Evolutionary conservation across 2,329 filamentous ascomycete genomes (phyloP).

Genomic region (Ophiostoma triangulosporum): DNA sequence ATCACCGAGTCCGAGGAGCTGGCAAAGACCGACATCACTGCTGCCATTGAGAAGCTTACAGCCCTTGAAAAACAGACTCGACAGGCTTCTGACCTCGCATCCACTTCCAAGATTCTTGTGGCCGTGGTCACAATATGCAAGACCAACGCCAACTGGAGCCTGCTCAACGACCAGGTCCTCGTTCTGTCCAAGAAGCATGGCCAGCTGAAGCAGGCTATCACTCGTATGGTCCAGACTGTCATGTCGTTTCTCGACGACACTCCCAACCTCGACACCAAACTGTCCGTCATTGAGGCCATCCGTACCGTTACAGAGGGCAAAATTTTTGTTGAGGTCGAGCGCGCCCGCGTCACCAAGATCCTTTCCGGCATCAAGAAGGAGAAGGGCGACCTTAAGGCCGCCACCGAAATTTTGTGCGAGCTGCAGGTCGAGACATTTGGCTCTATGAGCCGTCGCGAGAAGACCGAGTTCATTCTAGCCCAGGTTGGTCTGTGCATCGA

Average conservation of each 20-base stretch:
- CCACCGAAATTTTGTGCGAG: conserved; percentile 88
- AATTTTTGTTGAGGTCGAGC: conserved; percentile 98
- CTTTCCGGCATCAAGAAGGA: conserved; percentile 95
- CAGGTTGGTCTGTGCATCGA: conserved; percentile 93
- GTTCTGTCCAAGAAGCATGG: conserved; percentile 98
- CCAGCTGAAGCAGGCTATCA: conserved; percentile 97
- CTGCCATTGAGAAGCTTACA: conserved; percentile 85
- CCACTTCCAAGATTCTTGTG: conserved; percentile 78
- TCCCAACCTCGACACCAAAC: conserved; percentile 73
- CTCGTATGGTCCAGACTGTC: conserved; percentile 95
- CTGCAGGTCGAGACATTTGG: conserved; percentile 98
- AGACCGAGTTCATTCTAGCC: conserved; percentile 96
- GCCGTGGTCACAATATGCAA: conserved; percentile 91
- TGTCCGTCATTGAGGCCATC: conserved; percentile 87
- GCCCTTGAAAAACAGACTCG: conserved; percentile 90
- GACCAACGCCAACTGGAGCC: conserved; percentile 78
- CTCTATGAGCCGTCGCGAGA: conserved; percentile 92
- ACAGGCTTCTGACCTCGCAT: conserved; percentile 94
- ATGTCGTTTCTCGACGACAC: conserved; percentile 85
- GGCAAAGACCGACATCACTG: conserved; percentile 68
- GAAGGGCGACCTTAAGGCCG: conserved; percentile 81
- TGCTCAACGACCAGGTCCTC: conserved; percentile 93
- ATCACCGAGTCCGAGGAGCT: conserved; percentile 84
- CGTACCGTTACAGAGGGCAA: conserved; percentile 97
- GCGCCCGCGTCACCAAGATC: conserved; percentile 86